These are phyloP conservation scores for Rhodotorula sp. DNA, from an alignment of 1,284 basidiomycete genomes.

Conservation along the genomic window DNA sequence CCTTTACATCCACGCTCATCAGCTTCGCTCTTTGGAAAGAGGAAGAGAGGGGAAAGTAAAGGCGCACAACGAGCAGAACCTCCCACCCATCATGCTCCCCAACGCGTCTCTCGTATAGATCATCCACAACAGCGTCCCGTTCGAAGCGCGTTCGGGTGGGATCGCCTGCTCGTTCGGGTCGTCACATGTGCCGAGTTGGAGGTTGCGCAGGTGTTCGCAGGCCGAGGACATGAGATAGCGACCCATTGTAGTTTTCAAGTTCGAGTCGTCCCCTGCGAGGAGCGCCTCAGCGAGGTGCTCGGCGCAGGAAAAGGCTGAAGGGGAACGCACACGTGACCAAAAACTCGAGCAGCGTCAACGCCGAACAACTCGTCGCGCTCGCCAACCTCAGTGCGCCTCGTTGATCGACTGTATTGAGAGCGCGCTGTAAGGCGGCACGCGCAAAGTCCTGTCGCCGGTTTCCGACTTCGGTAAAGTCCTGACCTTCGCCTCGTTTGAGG, in stretches of 20 bases:
- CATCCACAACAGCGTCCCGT: conserved; percentile 39
- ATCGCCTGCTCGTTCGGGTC: conserved; percentile 26
- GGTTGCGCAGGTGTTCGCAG: conserved; percentile 30
- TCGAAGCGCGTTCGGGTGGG: conserved; percentile 17
- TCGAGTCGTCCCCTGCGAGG: conserved; percentile 14
- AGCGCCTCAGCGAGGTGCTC: too few species aligned
- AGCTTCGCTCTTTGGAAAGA: not conserved
- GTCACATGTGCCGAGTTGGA: conserved; percentile 30
- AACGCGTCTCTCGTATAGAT: conserved; percentile 34
- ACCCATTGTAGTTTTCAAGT: conserved; percentile 7
- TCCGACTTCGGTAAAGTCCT: conserved; percentile 25
- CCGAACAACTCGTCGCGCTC: conserved; percentile 11
- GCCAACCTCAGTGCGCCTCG: conserved; percentile 19
- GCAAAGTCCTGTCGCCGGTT: conserved; percentile 34
- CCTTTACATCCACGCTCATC: not conserved
- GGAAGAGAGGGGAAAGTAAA: not conserved
- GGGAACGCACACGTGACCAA: conserved; percentile 28
- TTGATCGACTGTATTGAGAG: conserved; percentile 23
- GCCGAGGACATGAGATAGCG: conserved; percentile 25
- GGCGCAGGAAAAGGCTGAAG: too few species aligned
- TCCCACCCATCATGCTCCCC: conserved; percentile 12
- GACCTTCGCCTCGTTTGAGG: not conserved
- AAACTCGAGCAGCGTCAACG: conserved; percentile 33
- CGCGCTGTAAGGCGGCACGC: conserved; percentile 22
- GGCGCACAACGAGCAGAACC: conserved; percentile 17